Evolutionary conservation across 1,284 basidiomycete species (phyloP).

Genomic region (Trametes polyzona): DNA sequence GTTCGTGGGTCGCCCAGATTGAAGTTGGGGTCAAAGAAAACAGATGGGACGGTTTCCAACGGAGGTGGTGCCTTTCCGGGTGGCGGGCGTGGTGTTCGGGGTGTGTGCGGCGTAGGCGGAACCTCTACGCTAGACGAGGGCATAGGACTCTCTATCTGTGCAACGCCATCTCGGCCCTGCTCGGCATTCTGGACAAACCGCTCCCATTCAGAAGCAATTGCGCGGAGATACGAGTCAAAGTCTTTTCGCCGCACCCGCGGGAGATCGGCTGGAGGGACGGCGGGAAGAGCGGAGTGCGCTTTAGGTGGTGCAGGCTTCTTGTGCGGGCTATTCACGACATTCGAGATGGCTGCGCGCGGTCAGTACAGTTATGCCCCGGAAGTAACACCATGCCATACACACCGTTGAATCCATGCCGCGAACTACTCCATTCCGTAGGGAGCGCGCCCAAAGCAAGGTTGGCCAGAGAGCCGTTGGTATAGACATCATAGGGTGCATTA

Average conservation of each 20-base stretch:
- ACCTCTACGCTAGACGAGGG: conserved; percentile 31
- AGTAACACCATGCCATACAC: conserved; percentile 26
- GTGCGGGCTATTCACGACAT: conserved; percentile 84
- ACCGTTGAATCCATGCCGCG: conserved; percentile 82
- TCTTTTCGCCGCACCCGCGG: conserved; percentile 83
- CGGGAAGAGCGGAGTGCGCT: conserved; percentile 77
- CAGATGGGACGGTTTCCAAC: conserved; percentile 77
- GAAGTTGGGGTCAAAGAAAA: conserved; percentile 84
- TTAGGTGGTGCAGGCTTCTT: conserved; percentile 85
- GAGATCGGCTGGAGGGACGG: conserved; percentile 70
- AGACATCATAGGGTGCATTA: conserved; percentile 31
- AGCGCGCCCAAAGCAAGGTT: conserved; percentile 41
- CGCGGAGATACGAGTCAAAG: conserved; percentile 81
- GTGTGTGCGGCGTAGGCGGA: conserved; percentile 31
- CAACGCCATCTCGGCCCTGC: conserved; percentile 49
- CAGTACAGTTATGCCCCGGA: background rate
- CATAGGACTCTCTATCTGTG: conserved; percentile 43
- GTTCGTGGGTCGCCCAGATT: conserved; percentile 86
- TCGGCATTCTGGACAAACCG: conserved; percentile 59
- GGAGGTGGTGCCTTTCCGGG: conserved; percentile 57
- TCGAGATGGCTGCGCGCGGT: conserved; percentile 60
- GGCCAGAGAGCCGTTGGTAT: conserved; percentile 26
- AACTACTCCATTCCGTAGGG: conserved; percentile 74
- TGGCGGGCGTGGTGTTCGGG: conserved; percentile 38
- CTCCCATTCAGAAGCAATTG: conserved; percentile 80